Evolutionary conservation across 169 alveolate genomes (phyloP), one percentile per base, ranked within the genome.

Genomic region (Cryptosporidium viatorum): DNA sequence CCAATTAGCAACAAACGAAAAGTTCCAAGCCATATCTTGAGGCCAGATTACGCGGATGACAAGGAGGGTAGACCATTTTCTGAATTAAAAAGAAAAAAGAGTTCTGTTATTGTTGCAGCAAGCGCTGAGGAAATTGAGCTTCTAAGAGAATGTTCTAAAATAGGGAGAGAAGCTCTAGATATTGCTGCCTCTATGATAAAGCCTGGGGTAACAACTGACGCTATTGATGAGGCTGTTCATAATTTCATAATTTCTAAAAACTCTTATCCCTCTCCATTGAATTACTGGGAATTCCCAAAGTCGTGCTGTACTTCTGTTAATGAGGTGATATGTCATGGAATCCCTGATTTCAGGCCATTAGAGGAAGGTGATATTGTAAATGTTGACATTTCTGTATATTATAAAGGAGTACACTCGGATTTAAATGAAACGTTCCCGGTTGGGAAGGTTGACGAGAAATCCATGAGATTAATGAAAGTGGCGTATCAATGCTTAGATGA

Each of bases 291-390:
- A 51, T 98, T 98, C 92, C 99, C 99, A 10, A 97, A 98, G 92
- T 95, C 99, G 14, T 91, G 97, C 67, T 98, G 99, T 93, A 96
- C 99, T 9, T 95, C 99, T 48, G 98, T 98, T 18, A 98, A 98
- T 87, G 99, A 98, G 92, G 98, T 97, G 37, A 97, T 98, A 29
- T 98, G 99, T 86, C 99, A 98, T 93, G 99, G 99, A 33, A 98
- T 98, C 55, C 99, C 99, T 35, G 99, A 97, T 93, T 85, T 86
- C 26, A 93, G 99, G 86, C 96, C 97, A 9, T 89, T 97, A 21
- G 95, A 96, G 91, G 95, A 94, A 45, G 99, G 99, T 7, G 99
- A 96, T 85, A 96, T 96, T 55, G 93, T 93, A 43, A 97, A 98
- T 86, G 84, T 95, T n/a, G 99, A 98, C 94, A 96, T 98, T 50